These are phyloP conservation scores for Aurantiochytrium sp. DNA, from an alignment of 108 stramenopile species.

Conservation along the genomic window DNA sequence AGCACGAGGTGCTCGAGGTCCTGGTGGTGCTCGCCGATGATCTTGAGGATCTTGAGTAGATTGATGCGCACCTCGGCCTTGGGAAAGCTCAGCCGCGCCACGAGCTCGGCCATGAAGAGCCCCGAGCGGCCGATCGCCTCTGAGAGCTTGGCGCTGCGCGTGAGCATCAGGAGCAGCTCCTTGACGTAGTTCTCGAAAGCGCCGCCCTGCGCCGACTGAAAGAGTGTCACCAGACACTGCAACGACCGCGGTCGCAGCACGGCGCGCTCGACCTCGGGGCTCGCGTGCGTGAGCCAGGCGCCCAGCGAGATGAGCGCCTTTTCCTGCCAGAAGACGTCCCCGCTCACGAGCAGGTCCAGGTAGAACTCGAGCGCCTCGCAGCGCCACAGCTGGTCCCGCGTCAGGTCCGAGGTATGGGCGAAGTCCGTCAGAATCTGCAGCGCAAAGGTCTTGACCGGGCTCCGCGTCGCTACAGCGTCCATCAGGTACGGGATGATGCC, in stretches of 20 bases:
- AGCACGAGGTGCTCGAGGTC: slow-evolving; percentile 26
- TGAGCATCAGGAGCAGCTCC: slow-evolving; percentile 6
- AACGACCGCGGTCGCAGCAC: neutral
- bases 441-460: slow-evolving; percentile 14
- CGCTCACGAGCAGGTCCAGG: slow-evolving; percentile 14
- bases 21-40: slow-evolving; percentile 25
- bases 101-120: slow-evolving; percentile 2
- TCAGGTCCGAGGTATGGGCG: slow-evolving; percentile 12
- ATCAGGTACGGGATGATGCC: slow-evolving; percentile 4
- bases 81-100: slow-evolving; percentile 17
- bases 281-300: slow-evolving; percentile 13
- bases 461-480: slow-evolving; percentile 22
- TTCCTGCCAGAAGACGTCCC: slow-evolving; percentile 20
- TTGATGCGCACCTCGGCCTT: slow-evolving; percentile 30
- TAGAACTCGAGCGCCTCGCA: slow-evolving; percentile 28
- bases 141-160: neutral
- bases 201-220: slow-evolving; percentile 12
- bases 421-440: slow-evolving; percentile 23
- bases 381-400: slow-evolving; percentile 30
- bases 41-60: slow-evolving; percentile 24
- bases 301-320: slow-evolving; percentile 19
- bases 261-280: neutral
- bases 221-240: slow-evolving; percentile 20
- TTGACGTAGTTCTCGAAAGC: slow-evolving; percentile 24
- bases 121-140: slow-evolving; percentile 25